Evolutionary conservation across 805 yeast species (phyloP).

Genomic region (Grigorovia humatica): DNA sequence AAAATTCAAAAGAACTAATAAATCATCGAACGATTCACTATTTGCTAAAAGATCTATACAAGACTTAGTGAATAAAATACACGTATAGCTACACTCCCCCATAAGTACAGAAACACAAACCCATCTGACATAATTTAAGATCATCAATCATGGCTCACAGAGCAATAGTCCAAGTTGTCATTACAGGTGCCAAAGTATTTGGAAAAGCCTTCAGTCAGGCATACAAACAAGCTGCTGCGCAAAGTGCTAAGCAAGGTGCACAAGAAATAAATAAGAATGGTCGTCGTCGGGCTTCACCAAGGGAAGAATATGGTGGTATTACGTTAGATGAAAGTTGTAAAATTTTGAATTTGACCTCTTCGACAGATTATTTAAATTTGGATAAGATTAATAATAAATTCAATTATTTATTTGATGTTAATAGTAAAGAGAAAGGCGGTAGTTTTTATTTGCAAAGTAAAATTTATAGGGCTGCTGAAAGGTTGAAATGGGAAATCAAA

Average conservation of each 20-base stretch:
- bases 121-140: neutral
- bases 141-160: constrained; percentile 79
- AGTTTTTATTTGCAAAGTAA: constrained; percentile 89
- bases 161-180: constrained; percentile 74
- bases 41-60: neutral
- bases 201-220: constrained; percentile 97
- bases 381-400: constrained; percentile 62
- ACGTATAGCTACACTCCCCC: too few relatives aligned
- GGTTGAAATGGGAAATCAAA: constrained; percentile 64
- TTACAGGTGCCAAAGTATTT: constrained; percentile 92
- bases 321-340: constrained; percentile 84
- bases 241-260: constrained; percentile 66
- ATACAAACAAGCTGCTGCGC: constrained; percentile 91
- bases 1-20: neutral
- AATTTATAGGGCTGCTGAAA: constrained; percentile 88
- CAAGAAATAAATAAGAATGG: constrained; percentile 30
- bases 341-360: constrained; percentile 69
- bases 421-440: constrained; percentile 92
- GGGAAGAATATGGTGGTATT: constrained; percentile 56
- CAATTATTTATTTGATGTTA: constrained; percentile 74
- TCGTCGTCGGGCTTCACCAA: constrained; percentile 26
- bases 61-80: too few relatives aligned
- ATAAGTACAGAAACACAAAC: neutral
- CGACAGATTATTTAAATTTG: constrained; percentile 36
- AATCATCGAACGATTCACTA: neutral